Percentiles rank a stretch among this genome's conserved stretches.
Evolutionary conservation across 768 basidiomycete genomes (phyloP).

Genomic region (Nevesoporus exiguus): DNA sequence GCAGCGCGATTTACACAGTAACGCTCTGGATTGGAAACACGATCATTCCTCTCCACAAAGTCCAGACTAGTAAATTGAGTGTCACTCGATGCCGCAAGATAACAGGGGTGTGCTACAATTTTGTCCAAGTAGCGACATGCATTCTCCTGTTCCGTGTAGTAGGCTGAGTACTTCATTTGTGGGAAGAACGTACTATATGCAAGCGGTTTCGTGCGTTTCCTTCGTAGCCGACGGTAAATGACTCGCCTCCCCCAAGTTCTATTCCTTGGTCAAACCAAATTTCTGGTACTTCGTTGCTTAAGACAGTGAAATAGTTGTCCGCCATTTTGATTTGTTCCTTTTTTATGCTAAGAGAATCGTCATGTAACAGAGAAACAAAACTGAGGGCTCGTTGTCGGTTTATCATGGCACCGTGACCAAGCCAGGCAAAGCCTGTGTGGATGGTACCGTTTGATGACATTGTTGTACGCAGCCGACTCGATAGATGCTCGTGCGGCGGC

Average conservation of each 20-base stretch:
- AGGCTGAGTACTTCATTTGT: not conserved
- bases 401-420: conserved; percentile 62
- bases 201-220: conserved; percentile 54
- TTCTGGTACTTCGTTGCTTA: conserved; percentile 54
- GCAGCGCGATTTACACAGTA: conserved; percentile 31
- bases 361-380: conserved; percentile 48
- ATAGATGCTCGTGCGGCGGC: conserved; percentile 60
- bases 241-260: conserved; percentile 53
- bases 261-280: conserved; percentile 65
- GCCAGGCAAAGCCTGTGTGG: conserved; percentile 61
- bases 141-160: conserved; percentile 34
- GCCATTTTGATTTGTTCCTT: conserved; percentile 59
- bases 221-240: conserved; percentile 59
- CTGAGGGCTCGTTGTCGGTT: conserved; percentile 38
- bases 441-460: conserved; percentile 34
- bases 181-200: conserved; percentile 49
- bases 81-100: not conserved
- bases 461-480: conserved; percentile 47
- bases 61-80: not conserved
- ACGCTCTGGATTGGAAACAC: not conserved
- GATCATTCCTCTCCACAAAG: conserved; percentile 10
- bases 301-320: conserved; percentile 65
- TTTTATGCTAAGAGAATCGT: conserved; percentile 38
- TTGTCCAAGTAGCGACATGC: conserved; percentile 45
- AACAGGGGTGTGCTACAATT: conserved; percentile 15